Base-by-base conservation (phyloP, 192 early-diverging fungal genomes). In the Gigaspora rosea region DNA sequence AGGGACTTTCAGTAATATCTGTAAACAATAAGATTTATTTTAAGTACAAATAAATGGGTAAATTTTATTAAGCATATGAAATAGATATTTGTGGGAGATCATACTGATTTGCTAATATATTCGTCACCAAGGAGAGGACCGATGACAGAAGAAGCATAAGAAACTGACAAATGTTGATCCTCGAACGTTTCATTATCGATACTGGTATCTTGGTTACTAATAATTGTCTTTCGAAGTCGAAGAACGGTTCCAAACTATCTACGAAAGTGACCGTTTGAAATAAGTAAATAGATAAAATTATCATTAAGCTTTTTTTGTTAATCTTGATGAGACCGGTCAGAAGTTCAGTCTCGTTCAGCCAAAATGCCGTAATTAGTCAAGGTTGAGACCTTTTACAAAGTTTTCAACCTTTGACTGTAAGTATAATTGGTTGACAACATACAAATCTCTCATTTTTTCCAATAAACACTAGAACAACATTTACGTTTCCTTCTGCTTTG, bases 401-500 rank as follows among this genome's bases (percentile, higher is more conserved):
- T n/a, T n/a, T n/a, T n/a, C n/a, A n/a, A n/a, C n/a, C n/a, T n/a
- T n/a, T n/a, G n/a, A n/a, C n/a, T n/a, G n/a, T n/a, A n/a, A n/a
- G n/a, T n/a, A n/a, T n/a, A n/a, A n/a, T n/a, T n/a, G n/a, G n/a
- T n/a, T n/a, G n/a, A n/a, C n/a, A n/a, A n/a, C 22, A 77, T 80
- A 86, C 83, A 41, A 79, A 83, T 50, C 57, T 61, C 4, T 81
- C 54, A 50, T 87, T 74, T 20, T 57, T 41, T 5, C 91, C 90
- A 52, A 66, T 70, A 74, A 90, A 91, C 8, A 86, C 58, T 22
- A 94, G 82, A 27, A 91, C 85, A 9, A 92, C 80, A 79, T 91
- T 93, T 33, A 84, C 85, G 81, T 94, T 94, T 47, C 93, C 93
- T 73, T 94, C 93, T 52, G 85, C 87, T 54, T 85, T 85, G 84